Percentiles rank a stretch among this genome's conserved stretches.
phyloP scores from a whole-genome alignment of 2,329 filamentous ascomycete species.

The Hymenoscyphus fraxineus region DNA sequence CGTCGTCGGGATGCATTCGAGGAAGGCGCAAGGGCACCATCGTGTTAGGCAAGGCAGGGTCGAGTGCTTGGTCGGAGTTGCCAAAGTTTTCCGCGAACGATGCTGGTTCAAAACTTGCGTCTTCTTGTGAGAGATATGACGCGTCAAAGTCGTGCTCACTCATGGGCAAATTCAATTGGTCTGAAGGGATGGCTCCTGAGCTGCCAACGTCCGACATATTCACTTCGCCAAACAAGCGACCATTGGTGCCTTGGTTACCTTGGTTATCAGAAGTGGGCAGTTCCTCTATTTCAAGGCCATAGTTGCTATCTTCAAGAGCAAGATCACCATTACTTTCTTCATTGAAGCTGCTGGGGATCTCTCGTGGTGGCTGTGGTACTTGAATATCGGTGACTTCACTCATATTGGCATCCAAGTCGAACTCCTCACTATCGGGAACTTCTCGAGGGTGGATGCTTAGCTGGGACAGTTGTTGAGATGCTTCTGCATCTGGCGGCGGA shows the following conservation, averaged over 20 bases:
- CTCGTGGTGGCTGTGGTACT: constrained; percentile 10
- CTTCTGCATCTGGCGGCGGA: constrained; percentile 23
- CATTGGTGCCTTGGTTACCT: constrained; percentile 13
- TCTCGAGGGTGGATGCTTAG: constrained; percentile 27
- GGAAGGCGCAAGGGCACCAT: constrained; percentile 15
- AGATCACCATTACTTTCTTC: constrained; percentile 17
- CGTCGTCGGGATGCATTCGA: constrained; percentile 1
- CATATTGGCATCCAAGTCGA: constrained; percentile 17
- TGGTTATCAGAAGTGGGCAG: constrained; percentile 7
- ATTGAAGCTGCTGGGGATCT: constrained; percentile 32
- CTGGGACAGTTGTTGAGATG: constrained; percentile 34
- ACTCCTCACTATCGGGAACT: constrained; percentile 22
- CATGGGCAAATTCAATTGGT: constrained; percentile 30
- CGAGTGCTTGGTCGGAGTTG: background rate
- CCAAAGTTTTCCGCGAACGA: background rate
- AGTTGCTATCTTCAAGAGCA: background rate
- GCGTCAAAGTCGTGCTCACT: constrained; percentile 5
- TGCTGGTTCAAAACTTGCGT: background rate
- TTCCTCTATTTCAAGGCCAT: constrained; percentile 11
- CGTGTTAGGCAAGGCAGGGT: constrained; percentile 12
- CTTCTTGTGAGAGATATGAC: background rate
- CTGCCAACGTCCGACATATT: constrained; percentile 31
- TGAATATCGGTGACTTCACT: constrained; percentile 27
- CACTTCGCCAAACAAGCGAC: constrained; percentile 35
- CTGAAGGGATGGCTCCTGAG: constrained; percentile 30